phyloP scores from a whole-genome alignment of 1,284 basidiomycete species.

The Naganishia liquefaciens region DNA sequence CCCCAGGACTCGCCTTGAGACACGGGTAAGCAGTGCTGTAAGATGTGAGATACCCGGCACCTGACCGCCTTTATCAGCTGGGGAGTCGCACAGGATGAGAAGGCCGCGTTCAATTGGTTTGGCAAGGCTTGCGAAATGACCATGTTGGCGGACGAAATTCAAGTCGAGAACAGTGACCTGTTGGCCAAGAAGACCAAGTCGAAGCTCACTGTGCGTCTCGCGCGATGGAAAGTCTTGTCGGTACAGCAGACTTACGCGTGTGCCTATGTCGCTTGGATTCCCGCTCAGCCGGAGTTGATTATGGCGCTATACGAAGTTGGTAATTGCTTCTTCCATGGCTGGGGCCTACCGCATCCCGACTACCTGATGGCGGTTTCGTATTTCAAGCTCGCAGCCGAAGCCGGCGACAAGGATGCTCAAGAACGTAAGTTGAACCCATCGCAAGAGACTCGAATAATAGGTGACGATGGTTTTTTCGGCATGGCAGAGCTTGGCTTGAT shows the following conservation, averaged over 20 bases:
- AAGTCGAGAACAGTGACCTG: constrained; percentile 41
- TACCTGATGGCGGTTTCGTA: constrained; percentile 48
- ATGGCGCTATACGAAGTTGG: constrained; percentile 51
- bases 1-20: constrained; percentile 45
- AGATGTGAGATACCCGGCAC: neutral
- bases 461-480: neutral
- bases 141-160: constrained; percentile 40
- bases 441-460: no score
- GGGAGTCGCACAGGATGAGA: constrained; percentile 49
- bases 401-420: constrained; percentile 49
- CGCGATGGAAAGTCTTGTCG: neutral
- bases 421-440: constrained; percentile 45
- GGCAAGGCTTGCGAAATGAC: constrained; percentile 44
- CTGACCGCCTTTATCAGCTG: constrained; percentile 32
- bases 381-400: constrained; percentile 47
- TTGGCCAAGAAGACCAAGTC: constrained; percentile 40
- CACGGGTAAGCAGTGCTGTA: constrained; percentile 39
- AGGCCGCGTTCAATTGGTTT: constrained; percentile 46
- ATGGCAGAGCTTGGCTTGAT: constrained; percentile 30
- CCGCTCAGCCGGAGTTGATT: constrained; percentile 40
- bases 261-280: neutral
- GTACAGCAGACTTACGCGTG: neutral
- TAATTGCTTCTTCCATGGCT: constrained; percentile 50
- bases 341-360: constrained; percentile 35
- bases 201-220: constrained; percentile 41